These are phyloP conservation scores for Eudorina sp. DNA, from an alignment of 139 green algal species.

Conservation along the genomic window DNA sequence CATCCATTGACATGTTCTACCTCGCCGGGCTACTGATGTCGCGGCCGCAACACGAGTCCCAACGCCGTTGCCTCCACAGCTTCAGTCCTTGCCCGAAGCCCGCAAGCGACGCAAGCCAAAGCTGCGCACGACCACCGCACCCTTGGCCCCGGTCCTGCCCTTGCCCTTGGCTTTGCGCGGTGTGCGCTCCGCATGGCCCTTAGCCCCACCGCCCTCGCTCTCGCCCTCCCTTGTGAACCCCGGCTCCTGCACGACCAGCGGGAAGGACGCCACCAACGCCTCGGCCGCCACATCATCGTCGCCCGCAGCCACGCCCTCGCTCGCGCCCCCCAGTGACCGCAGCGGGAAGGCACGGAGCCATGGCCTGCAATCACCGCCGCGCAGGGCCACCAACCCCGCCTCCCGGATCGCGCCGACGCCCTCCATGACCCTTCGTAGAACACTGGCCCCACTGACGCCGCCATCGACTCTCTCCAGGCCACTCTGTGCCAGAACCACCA, in stretches of 20 bases:
- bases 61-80: too few relatives aligned
- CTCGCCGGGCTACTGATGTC: too few relatives aligned
- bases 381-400: not conserved
- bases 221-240: too few relatives aligned
- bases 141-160: not conserved
- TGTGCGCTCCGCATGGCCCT: too few relatives aligned
- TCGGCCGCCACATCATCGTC: too few relatives aligned
- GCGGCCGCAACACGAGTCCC: too few relatives aligned
- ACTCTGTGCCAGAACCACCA: not conserved
- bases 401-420: not conserved
- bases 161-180: too few relatives aligned
- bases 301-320: too few relatives aligned
- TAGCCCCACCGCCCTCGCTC: too few relatives aligned
- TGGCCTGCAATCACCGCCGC: not conserved
- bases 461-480: not conserved
- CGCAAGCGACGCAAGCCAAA: not conserved
- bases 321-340: not conserved
- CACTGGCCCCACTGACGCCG: not conserved
- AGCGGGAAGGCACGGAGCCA: not conserved
- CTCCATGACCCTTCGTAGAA: not conserved
- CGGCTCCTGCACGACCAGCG: too few relatives aligned
- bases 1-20: too few relatives aligned
- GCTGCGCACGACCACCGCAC: not conserved
- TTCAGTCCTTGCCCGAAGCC: not conserved
- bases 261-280: too few relatives aligned